phyloP scores from a whole-genome alignment of 352 stramenopile genomes.

The Pythium dissotocum region DNA sequence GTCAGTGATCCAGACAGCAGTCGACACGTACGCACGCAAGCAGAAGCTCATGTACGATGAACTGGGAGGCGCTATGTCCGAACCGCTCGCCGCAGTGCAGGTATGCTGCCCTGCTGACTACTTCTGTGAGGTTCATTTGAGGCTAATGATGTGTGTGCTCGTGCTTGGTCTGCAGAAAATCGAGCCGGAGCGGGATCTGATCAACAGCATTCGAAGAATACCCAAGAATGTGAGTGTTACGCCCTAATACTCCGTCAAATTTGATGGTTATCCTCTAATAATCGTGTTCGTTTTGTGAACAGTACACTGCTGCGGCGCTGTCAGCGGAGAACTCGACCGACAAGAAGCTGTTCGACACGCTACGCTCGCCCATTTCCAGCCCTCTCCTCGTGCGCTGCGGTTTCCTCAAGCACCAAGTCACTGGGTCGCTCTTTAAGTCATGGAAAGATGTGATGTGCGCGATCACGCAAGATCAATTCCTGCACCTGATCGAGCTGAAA shows the following conservation, averaged over 20 bases:
- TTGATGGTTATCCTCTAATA: neutral
- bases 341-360: slow-evolving; percentile 53
- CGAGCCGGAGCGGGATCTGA: slow-evolving; percentile 72
- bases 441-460: slow-evolving; percentile 79
- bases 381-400: slow-evolving; percentile 70
- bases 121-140: too few species aligned
- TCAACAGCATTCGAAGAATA: slow-evolving; percentile 78
- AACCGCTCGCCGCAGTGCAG: slow-evolving; percentile 61
- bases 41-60: slow-evolving; percentile 80
- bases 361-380: slow-evolving; percentile 71
- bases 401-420: slow-evolving; percentile 80
- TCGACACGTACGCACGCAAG: slow-evolving; percentile 81
- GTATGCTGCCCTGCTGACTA: slow-evolving; percentile 24
- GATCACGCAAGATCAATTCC: slow-evolving; percentile 72
- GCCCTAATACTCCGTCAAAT: slow-evolving; percentile 1
- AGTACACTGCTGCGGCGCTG: slow-evolving; percentile 75
- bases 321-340: slow-evolving; percentile 53
- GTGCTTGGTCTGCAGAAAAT: slow-evolving; percentile 50
- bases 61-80: slow-evolving; percentile 61
- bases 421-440: slow-evolving; percentile 66
- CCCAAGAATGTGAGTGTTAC: slow-evolving; percentile 74
- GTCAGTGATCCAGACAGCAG: slow-evolving; percentile 69
- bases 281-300: neutral
- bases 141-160: neutral
- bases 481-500: slow-evolving; percentile 79